Evolutionary conservation across 169 alveolate genomes (phyloP).

Genomic region (Eimeria sp.): DNA sequence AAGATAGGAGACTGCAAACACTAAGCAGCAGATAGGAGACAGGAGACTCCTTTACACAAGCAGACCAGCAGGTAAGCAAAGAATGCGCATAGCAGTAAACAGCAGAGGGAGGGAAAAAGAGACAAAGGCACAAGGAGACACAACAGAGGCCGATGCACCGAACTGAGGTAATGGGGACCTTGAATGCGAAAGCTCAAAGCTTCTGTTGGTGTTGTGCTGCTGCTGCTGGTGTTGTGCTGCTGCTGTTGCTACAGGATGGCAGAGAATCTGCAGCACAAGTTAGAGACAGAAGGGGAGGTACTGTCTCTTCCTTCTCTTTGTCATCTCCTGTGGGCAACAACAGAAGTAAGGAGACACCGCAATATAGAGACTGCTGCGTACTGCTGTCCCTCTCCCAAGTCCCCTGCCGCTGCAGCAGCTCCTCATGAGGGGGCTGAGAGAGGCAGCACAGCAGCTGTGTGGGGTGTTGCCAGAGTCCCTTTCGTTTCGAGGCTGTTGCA

Average conservation of each 20-base stretch:
- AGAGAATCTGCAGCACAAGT: constrained; percentile 71
- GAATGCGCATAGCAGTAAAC: not conserved
- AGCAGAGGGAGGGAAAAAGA: not conserved
- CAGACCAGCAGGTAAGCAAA: no score
- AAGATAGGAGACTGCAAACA: not conserved
- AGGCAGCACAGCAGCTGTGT: not conserved
- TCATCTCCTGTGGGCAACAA: constrained; percentile 73
- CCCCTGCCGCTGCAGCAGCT: not conserved
- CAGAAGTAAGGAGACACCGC: constrained; percentile 71
- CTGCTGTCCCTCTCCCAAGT: not conserved
- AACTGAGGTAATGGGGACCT: not conserved
- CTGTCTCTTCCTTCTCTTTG: constrained; percentile 69
- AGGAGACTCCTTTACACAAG: no score
- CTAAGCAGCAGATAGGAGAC: no score
- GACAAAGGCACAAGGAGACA: not conserved
- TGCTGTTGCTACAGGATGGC: constrained; percentile 49
- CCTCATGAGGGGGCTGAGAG: not conserved
- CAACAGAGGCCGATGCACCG: not conserved
- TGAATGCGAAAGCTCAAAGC: not conserved
- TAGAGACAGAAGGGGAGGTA: constrained; percentile 62
- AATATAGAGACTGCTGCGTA: not conserved
- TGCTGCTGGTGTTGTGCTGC: constrained; percentile 27
- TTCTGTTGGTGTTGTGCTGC: not conserved
- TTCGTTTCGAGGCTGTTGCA: not conserved
- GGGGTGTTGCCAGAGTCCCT: not conserved